Evolutionary conservation across 2,329 filamentous ascomycete genomes (phyloP).

Genomic region (Lomentospora prolificans): DNA sequence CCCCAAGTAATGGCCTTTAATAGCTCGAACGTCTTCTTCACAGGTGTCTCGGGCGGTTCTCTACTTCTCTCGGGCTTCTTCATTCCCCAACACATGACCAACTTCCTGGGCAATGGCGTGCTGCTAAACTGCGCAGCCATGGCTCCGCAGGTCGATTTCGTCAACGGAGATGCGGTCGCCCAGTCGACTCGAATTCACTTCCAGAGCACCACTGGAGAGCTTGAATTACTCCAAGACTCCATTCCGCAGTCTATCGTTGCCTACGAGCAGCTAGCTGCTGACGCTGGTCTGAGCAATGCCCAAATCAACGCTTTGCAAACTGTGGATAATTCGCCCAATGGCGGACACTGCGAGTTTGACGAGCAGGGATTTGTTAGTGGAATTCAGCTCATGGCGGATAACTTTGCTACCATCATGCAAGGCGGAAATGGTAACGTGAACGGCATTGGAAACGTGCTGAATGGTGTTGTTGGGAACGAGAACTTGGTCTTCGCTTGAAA

Average conservation of each 20-base stretch:
- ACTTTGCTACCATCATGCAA: constrained; percentile 39
- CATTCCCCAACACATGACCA: constrained; percentile 43
- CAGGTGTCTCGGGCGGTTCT: constrained; percentile 44
- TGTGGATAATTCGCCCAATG: constrained; percentile 43
- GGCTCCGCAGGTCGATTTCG: constrained; percentile 40
- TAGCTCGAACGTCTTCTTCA: constrained; percentile 42
- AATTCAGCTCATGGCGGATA: constrained; percentile 45
- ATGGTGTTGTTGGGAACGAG: constrained; percentile 17
- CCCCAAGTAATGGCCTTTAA: constrained; percentile 45
- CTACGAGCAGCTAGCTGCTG: constrained; percentile 37
- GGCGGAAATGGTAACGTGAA: constrained; percentile 38
- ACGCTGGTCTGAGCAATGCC: constrained; percentile 29
- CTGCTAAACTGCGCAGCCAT: constrained; percentile 47
- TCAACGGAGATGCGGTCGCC: constrained; percentile 28
- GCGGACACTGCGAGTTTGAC: constrained; percentile 51
- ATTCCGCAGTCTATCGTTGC: constrained; percentile 41
- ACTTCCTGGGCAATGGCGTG: constrained; percentile 39
- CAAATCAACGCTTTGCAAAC: constrained; percentile 44
- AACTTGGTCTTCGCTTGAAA: background rate
- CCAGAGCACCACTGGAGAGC: constrained; percentile 43
- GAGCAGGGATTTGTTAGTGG: constrained; percentile 42
- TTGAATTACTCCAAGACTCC: constrained; percentile 34
- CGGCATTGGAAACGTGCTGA: constrained; percentile 39
- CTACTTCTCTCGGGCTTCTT: constrained; percentile 47
- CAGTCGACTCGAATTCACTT: constrained; percentile 42